phyloP scores from a whole-genome alignment of 2,329 filamentous ascomycete genomes.

The Coniochaeta pulveracea region DNA sequence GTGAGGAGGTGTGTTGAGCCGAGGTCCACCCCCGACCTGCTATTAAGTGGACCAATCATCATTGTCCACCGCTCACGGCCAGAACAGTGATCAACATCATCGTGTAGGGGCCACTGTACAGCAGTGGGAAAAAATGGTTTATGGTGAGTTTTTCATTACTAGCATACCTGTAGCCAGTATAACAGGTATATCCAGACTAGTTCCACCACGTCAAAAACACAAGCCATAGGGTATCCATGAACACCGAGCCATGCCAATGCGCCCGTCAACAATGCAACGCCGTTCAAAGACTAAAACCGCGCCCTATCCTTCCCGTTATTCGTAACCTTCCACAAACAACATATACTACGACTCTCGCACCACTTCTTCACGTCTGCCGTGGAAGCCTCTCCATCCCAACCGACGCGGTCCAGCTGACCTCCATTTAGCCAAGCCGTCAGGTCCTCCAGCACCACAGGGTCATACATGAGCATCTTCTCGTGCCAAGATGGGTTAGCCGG shows the following conservation, averaged over 20 bases:
- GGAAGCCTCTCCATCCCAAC: conserved; percentile 54
- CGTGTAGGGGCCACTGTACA: too few relatives aligned
- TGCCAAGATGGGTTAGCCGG: conserved; percentile 58
- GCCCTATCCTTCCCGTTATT: conserved; percentile 41
- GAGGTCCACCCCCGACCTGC: conserved; percentile 1
- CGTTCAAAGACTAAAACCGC: conserved; percentile 20
- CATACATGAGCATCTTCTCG: conserved; percentile 89
- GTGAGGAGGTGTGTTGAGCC: conserved; percentile 3
- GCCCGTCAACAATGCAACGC: not conserved
- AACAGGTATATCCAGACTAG: too few relatives aligned
- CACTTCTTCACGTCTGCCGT: conserved; percentile 66
- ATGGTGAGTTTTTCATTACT: too few relatives aligned
- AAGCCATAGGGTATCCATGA: too few relatives aligned
- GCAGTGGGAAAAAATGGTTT: too few relatives aligned
- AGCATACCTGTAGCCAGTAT: too few relatives aligned
- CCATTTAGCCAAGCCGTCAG: conserved; percentile 73
- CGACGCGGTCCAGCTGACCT: conserved; percentile 49
- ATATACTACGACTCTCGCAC: conserved; percentile 81
- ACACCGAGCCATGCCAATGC: too few relatives aligned
- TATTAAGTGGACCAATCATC: too few relatives aligned
- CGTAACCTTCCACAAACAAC: conserved; percentile 63
- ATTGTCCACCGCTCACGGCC: too few relatives aligned
- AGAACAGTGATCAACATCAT: too few relatives aligned
- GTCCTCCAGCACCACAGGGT: conserved; percentile 82
- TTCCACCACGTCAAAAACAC: too few relatives aligned